A percentile compares a stretch with the other conserved stretches of the same genome.
Evolutionary conservation across 2,329 filamentous ascomycete species (phyloP).

Genomic region (Dactylellina drechsleri): DNA sequence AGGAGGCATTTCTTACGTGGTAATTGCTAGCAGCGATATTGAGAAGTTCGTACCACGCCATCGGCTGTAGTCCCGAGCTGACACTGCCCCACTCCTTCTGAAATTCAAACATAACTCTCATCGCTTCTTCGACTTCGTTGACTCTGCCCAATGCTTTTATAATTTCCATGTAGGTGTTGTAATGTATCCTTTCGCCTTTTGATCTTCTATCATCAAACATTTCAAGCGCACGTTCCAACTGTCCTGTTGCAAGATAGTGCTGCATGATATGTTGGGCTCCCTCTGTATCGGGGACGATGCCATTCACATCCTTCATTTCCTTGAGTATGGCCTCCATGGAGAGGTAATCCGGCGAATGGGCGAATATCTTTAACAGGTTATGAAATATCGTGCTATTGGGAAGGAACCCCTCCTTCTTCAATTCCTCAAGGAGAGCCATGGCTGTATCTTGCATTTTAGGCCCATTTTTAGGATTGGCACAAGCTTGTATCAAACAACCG

Average conservation of each 20-base stretch:
- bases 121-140: slow-evolving; percentile 80
- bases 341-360: slow-evolving; percentile 86
- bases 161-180: slow-evolving; percentile 77
- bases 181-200: slow-evolving; percentile 74
- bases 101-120: slow-evolving; percentile 73
- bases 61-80: slow-evolving; percentile 64
- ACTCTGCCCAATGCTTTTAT: slow-evolving; percentile 77
- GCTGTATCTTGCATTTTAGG: slow-evolving; percentile 55
- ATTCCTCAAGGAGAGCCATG: slow-evolving; percentile 74
- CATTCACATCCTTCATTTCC: slow-evolving; percentile 75
- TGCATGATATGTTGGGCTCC: slow-evolving; percentile 75
- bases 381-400: slow-evolving; percentile 76
- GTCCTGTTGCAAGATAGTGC: slow-evolving; percentile 80
- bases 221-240: slow-evolving; percentile 81
- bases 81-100: slow-evolving; percentile 59
- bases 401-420: slow-evolving; percentile 71
- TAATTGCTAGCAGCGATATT: slow-evolving; percentile 75
- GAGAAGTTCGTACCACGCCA: slow-evolving; percentile 77
- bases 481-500: slow-evolving; percentile 56
- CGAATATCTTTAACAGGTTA: slow-evolving; percentile 75
- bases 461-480: slow-evolving; percentile 54
- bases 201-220: slow-evolving; percentile 59
- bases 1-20: slow-evolving; percentile 63
- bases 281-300: slow-evolving; percentile 72
- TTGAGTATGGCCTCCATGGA: slow-evolving; percentile 76